Percentiles rank a stretch among this genome's conserved stretches.
Evolutionary conservation across 2,329 filamentous ascomycete species (phyloP).

Genomic region (Pezicula radicicola): DNA sequence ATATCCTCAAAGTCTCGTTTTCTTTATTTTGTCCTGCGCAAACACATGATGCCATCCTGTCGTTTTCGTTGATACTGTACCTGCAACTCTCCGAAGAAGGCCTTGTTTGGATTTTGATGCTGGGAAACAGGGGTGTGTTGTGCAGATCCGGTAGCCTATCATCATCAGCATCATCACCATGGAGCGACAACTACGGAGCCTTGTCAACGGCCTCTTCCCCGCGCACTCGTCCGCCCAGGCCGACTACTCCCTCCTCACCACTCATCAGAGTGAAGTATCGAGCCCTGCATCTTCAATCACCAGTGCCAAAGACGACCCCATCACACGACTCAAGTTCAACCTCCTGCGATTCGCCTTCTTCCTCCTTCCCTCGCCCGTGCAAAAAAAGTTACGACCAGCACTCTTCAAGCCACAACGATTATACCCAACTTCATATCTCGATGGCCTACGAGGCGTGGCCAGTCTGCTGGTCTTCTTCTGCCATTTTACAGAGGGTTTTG

Average conservation of each 20-base stretch:
- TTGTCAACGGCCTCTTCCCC: neutral
- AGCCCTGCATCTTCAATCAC: neutral
- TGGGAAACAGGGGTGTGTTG: neutral
- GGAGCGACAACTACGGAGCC: neutral
- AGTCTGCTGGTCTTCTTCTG: conserved; percentile 40
- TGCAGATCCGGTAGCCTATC: neutral
- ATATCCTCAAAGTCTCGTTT: no score
- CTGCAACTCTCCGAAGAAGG: no score
- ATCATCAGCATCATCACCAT: neutral
- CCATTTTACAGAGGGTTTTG: conserved; percentile 23
- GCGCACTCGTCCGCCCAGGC: neutral
- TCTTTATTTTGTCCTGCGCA: no score
- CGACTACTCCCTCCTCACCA: neutral
- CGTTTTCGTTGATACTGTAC: no score
- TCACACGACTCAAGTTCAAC: neutral
- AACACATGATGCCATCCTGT: no score
- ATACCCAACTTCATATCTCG: conserved; percentile 39
- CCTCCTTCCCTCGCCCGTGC: conserved; percentile 22
- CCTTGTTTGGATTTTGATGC: no score
- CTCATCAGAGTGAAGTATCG: neutral
- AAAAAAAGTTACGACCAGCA: conserved; percentile 17
- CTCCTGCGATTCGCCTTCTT: conserved; percentile 10
- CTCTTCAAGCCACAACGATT: conserved; percentile 1
- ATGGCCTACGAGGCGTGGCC: conserved; percentile 42
- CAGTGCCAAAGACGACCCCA: neutral